These are phyloP conservation scores for Garcia nutans DNA, from an alignment of 345 rosid genomes.

Conservation along the genomic window DNA sequence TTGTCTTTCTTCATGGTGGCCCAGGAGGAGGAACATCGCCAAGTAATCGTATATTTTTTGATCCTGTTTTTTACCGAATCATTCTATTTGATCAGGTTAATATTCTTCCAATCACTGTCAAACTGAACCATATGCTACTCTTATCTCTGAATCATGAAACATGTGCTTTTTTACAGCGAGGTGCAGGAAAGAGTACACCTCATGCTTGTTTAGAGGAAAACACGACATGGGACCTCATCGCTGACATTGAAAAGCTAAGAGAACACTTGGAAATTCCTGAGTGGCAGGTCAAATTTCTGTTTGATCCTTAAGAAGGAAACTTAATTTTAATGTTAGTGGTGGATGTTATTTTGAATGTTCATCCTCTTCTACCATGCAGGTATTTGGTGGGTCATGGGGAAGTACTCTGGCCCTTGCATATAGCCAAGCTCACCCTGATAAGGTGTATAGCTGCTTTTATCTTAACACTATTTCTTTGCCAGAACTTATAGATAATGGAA, in stretches of 20 bases:
- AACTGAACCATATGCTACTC: background rate
- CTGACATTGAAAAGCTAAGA: constrained; percentile 87
- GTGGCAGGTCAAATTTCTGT: constrained; percentile 64
- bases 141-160: constrained; percentile 1
- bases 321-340: background rate
- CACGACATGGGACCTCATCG: constrained; percentile 88
- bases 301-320: background rate
- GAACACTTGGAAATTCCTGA: constrained; percentile 75
- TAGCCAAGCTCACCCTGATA: constrained; percentile 81
- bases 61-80: constrained; percentile 78
- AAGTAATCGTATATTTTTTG: constrained; percentile 75
- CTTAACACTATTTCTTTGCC: constrained; percentile 8
- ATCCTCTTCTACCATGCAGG: constrained; percentile 35
- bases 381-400: constrained; percentile 99
- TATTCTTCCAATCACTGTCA: constrained; percentile 1
- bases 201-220: constrained; percentile 94
- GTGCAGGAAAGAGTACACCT: constrained; percentile 94
- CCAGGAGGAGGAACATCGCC: constrained; percentile 97
- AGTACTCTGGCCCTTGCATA: constrained; percentile 90
- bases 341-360: constrained; percentile 1
- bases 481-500: constrained; percentile 3
- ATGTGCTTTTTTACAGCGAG: constrained; percentile 44
- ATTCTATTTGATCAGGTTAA: constrained; percentile 85
- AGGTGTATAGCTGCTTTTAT: constrained; percentile 41
- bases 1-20: constrained; percentile 93